A percentile compares a stretch with the other conserved stretches of the same genome.
Conservation (phyloP, 2,329 filamentous ascomycete species). For the Aureobasidium mangrovei region DNA sequence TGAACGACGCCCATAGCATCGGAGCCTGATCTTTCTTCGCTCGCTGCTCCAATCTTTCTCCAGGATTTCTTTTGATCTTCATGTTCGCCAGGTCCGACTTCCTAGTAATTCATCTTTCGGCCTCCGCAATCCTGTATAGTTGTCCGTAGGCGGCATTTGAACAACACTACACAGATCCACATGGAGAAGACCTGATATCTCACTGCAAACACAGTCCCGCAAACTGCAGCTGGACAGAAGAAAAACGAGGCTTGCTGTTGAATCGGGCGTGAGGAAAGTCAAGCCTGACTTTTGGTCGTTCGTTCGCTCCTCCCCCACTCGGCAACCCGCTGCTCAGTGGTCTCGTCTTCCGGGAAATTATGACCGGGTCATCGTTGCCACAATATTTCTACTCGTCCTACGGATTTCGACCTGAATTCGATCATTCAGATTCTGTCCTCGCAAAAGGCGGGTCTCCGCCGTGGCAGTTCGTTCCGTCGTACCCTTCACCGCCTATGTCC, state of each 20-base stretch:
- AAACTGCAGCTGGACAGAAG: not conserved
- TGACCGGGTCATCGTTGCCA: conserved; percentile 9
- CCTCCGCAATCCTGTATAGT: conserved; percentile 7
- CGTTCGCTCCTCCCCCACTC: conserved; percentile 11
- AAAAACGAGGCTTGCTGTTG: not conserved
- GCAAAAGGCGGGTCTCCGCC: conserved; percentile 5
- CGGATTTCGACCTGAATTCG: conserved; percentile 7
- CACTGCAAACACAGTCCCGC: not conserved
- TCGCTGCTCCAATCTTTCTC: not conserved
- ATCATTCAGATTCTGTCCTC: conserved; percentile 3
- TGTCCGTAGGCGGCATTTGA: conserved; percentile 6
- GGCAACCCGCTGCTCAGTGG: not conserved
- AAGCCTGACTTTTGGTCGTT: not conserved
- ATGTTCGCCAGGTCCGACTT: not conserved
- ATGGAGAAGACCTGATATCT: not conserved
- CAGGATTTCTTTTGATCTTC: not conserved
- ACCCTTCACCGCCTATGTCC: conserved; percentile 46
- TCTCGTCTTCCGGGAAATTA: conserved; percentile 6
- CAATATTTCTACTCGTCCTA: conserved; percentile 8
- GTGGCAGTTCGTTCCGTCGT: conserved; percentile 19
- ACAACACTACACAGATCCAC: not conserved
- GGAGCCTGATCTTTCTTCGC: not conserved
- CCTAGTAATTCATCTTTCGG: not conserved
- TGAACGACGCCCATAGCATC: not conserved
- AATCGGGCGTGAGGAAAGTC: not conserved